These are phyloP conservation scores for Microsporum canis DNA, from an alignment of 2,329 filamentous ascomycete species.

Conservation along the genomic window DNA sequence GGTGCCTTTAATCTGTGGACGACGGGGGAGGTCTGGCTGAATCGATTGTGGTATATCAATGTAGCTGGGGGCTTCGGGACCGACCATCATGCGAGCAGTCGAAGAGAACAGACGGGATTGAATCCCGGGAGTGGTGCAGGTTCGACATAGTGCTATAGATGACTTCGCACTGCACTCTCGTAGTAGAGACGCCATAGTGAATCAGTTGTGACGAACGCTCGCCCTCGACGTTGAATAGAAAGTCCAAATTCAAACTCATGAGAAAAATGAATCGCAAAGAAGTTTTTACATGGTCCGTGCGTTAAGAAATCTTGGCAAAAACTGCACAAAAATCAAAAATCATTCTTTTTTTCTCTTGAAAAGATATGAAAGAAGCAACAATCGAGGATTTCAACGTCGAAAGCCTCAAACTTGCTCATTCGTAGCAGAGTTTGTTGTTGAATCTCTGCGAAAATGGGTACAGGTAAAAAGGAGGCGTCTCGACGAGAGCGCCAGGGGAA, in stretches of 20 bases:
- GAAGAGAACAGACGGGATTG: constrained; percentile 32
- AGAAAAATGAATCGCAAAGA: background rate
- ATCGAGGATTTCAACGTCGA: background rate
- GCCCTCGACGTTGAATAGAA: background rate
- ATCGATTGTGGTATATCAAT: constrained; percentile 67
- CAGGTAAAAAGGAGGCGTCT: constrained; percentile 78
- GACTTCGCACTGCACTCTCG: constrained; percentile 10
- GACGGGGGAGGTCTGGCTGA: constrained; percentile 51
- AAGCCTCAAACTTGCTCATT: constrained; percentile 8
- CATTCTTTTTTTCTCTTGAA: constrained; percentile 22
- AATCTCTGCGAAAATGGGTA: constrained; percentile 54
- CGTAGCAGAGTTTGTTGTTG: constrained; percentile 9
- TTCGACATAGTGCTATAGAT: constrained; percentile 29
- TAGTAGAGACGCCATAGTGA: constrained; percentile 11
- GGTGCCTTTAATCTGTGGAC: constrained; percentile 55
- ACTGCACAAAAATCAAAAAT: constrained; percentile 16
- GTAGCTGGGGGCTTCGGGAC: constrained; percentile 76
- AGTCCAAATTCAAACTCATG: constrained; percentile 21
- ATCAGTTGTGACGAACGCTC: background rate
- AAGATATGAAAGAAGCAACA: constrained; percentile 1
- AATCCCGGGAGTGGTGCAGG: constrained; percentile 23
- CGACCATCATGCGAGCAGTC: constrained; percentile 27
- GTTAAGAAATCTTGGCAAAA: constrained; percentile 10
- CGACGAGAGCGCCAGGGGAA: constrained; percentile 79
- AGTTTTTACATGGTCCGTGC: constrained; percentile 13